Conservation (phyloP, 129 eudicot genomes). For the Saposhnikovia divaricata region DNA sequence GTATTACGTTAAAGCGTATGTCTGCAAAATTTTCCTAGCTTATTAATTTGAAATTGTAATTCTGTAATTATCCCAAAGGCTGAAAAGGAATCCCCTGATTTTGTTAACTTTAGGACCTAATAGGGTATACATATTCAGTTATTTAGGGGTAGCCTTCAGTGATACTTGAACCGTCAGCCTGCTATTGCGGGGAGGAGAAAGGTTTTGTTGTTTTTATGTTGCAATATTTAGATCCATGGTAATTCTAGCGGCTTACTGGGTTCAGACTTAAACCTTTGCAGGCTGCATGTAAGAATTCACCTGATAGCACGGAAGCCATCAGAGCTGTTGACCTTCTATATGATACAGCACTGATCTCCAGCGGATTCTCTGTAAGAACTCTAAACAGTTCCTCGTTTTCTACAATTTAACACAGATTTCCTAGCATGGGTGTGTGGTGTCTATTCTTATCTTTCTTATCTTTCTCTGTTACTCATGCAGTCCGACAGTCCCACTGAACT, state of each 20-base stretch:
- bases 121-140: background rate
- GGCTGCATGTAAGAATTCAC: constrained; percentile 96
- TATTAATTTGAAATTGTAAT: background rate
- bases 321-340: constrained; percentile 85
- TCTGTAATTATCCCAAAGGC: background rate
- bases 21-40: background rate
- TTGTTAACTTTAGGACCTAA: background rate
- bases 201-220: background rate
- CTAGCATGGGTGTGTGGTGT: background rate
- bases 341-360: constrained; percentile 88
- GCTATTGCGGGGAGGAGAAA: background rate
- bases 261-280: constrained; percentile 15
- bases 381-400: background rate
- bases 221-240: background rate
- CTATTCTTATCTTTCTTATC: background rate
- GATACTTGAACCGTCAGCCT: background rate
- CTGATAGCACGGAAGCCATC: constrained; percentile 71
- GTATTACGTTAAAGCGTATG: background rate
- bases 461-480: constrained; percentile 27
- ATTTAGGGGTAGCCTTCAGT: background rate
- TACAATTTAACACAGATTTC: background rate
- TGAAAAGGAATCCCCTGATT: background rate
- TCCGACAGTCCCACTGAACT: constrained; percentile 98
- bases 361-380: constrained; percentile 82
- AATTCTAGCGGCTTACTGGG: background rate